Conservation (phyloP, 306 rosid genomes). For the Betula pendula region DNA sequence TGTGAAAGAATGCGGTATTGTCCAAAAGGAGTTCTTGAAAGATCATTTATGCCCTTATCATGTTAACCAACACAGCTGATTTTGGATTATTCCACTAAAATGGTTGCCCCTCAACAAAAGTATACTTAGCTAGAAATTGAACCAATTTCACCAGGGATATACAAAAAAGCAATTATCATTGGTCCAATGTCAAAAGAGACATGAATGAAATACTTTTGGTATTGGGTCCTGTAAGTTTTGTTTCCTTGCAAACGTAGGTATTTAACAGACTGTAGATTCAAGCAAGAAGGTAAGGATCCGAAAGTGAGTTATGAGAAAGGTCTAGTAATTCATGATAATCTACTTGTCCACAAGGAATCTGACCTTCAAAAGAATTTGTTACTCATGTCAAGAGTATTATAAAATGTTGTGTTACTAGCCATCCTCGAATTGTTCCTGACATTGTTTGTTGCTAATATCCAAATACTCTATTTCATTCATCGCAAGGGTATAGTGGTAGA, state of each 20-base stretch:
- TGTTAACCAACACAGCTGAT: not conserved
- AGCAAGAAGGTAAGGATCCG: slow-evolving; percentile 11
- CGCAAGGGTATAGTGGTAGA: not conserved
- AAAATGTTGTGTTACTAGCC: not conserved
- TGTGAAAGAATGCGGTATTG: slow-evolving; percentile 4
- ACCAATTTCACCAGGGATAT: not conserved
- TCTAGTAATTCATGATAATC: not conserved
- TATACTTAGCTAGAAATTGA: not conserved
- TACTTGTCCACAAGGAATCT: not conserved
- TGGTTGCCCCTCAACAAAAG: not conserved
- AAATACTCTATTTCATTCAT: accelerated
- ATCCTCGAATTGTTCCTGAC: not conserved
- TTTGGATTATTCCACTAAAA: slow-evolving; percentile 7
- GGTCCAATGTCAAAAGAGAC: not conserved
- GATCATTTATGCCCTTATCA: slow-evolving; percentile 5
- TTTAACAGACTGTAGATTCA: not conserved
- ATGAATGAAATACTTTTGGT: not conserved
- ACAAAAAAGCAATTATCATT: slow-evolving; percentile 2
- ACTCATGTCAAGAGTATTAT: not conserved
- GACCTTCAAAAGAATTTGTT: not conserved
- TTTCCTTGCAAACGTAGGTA: slow-evolving; percentile 4
- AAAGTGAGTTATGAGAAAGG: slow-evolving; percentile 1
- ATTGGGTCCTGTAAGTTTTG: not conserved
- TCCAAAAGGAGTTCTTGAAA: slow-evolving; percentile 9
- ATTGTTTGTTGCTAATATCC: not conserved